phyloP scores from a whole-genome alignment of 805 yeast genomes.

The Wickerhamomyces bisporus region DNA sequence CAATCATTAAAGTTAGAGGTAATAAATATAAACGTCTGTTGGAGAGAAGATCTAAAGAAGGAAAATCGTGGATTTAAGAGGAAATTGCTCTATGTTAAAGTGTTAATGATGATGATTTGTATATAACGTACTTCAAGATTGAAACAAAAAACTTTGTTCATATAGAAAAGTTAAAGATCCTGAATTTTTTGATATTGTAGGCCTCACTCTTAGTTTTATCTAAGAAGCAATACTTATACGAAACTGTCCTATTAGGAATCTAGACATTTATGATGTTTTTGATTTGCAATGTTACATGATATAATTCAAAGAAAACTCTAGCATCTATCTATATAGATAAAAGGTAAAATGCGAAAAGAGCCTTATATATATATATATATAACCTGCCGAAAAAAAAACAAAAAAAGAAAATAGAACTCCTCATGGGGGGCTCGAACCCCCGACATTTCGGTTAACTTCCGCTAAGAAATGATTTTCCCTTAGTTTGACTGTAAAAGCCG shows the following conservation, averaged over 20 bases:
- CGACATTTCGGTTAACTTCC: conserved; percentile 25
- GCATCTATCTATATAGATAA: no score
- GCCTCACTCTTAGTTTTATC: no score
- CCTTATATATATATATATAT: background rate
- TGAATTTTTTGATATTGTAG: no score
- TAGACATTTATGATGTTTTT: no score
- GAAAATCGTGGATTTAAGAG: conserved; percentile 19
- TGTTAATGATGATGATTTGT: background rate
- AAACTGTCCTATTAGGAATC: no score
- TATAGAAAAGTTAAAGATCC: no score
- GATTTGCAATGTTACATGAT: no score
- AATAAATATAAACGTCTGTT: conserved; percentile 22
- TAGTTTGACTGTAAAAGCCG: conserved; percentile 25
- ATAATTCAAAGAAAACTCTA: no score
- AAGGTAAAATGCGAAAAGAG: no score
- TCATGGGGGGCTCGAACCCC: conserved; percentile 29
- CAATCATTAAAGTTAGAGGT: conserved; percentile 45
- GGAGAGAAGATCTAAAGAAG: conserved; percentile 20
- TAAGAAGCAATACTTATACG: no score
- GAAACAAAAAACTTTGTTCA: background rate
- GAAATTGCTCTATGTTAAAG: background rate
- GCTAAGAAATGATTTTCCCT: conserved; percentile 8
- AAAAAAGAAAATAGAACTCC: conserved; percentile 22
- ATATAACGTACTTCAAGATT: background rate
- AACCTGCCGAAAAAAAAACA: background rate